These are phyloP conservation scores for Aspergillus sp. DNA, from an alignment of 2,329 filamentous ascomycete species.

Conservation along the genomic window DNA sequence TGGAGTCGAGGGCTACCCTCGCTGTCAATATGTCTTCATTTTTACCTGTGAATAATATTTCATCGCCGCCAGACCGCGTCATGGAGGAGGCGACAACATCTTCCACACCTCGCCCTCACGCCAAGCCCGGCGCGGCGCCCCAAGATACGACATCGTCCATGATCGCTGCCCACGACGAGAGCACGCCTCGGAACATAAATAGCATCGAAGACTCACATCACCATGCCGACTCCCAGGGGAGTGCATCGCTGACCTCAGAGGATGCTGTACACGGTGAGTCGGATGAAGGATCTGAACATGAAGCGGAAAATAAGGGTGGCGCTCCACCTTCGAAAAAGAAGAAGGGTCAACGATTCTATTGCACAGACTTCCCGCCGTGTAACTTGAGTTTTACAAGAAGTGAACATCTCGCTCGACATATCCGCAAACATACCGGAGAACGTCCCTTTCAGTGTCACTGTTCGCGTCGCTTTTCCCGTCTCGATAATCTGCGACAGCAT, in stretches of 20 bases:
- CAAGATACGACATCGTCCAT: slow-evolving; percentile 29
- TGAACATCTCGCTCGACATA: slow-evolving; percentile 92
- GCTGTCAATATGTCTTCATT: slow-evolving; percentile 58
- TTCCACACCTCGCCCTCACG: slow-evolving; percentile 55
- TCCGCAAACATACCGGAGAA: slow-evolving; percentile 97
- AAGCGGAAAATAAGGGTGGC: slow-evolving; percentile 62
- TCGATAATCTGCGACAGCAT: slow-evolving; percentile 95
- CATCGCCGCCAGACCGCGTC: slow-evolving; percentile 47
- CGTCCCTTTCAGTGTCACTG: slow-evolving; percentile 97
- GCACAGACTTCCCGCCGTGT: slow-evolving; percentile 91
- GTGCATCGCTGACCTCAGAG: slow-evolving; percentile 47
- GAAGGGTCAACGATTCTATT: slow-evolving; percentile 94
- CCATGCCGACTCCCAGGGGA: slow-evolving; percentile 43
- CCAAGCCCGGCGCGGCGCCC: slow-evolving; percentile 41
- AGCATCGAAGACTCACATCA: slow-evolving; percentile 48
- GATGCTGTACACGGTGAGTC: slow-evolving; percentile 79
- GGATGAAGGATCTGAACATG: slow-evolving; percentile 67
- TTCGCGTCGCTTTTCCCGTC: slow-evolving; percentile 83
- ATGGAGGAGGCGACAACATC: slow-evolving; percentile 58
- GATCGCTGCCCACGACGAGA: slow-evolving; percentile 32
- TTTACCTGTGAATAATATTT: slow-evolving; percentile 61
- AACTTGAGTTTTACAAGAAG: slow-evolving; percentile 93
- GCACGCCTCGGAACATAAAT: slow-evolving; percentile 46
- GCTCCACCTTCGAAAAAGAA: slow-evolving; percentile 86
- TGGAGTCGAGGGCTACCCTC: slow-evolving; percentile 27